Base-by-base conservation (phyloP, 2,329 filamentous ascomycete genomes). In the Claviceps sp. region DNA sequence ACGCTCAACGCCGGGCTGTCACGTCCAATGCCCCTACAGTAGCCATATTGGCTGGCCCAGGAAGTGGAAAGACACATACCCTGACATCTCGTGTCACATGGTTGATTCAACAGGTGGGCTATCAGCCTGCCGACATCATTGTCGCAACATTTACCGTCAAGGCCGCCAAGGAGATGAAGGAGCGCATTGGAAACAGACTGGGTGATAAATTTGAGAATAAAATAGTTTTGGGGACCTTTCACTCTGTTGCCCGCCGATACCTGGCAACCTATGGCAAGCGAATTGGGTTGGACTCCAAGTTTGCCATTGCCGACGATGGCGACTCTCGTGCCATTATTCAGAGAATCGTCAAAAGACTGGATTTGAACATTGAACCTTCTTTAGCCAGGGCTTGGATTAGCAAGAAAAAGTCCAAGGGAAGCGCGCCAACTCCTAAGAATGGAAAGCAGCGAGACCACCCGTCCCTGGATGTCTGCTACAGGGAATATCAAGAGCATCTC, bases 141-240 rank as follows among this genome's bases (percentile, higher is more conserved):
- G 91, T 96, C 54, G 93, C 91, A 55, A 97, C 91, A 0, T 98
- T 98, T 64, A 98, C 93, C 2, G 89, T 95, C 65, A 97, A 97
- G 67, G 90, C 93, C 1, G 88, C 90, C 18, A 79, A 74, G 18
- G 91, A 97, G 71, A 98, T 98, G 91, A 88, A 89, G 61, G 82
- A 88, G 62, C 81, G 91, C 7, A 87, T 97, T 52, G 81, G 83
- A 0, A 84, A 78, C 54, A 76, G 87, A n/a, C 75, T 97, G n/a
- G 89, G 89, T 1, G 78, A 85, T 55, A 83, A 83, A 5, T 71
- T 83, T 16, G 86, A 89, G 63, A 82, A 78, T 51, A 86, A 82
- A 60, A 74, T 98, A 57, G 78, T 96, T 37, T 73, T 98, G 4
- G 91, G 91, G 18, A 98, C 93, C 0, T 97, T 98, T 59, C 91